A percentile compares a stretch with the other conserved stretches of the same genome.
phyloP scores from a whole-genome alignment of 257 asterid genomes.

The Solanum stenotomum region DNA sequence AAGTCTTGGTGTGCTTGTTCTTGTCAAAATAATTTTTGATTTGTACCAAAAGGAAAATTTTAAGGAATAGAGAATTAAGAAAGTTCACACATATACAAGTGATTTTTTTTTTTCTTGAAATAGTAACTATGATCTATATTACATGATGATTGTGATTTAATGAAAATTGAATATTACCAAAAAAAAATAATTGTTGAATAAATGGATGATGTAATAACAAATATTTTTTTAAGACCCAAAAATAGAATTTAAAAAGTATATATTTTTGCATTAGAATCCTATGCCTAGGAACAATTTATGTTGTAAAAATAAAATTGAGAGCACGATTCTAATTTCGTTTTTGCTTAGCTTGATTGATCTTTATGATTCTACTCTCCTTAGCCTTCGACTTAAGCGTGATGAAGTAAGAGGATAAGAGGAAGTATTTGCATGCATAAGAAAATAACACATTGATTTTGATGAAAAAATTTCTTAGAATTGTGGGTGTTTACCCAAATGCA shows the following conservation, averaged over 20 bases:
- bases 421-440: background rate
- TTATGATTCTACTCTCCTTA: too few relatives aligned
- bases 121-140: background rate
- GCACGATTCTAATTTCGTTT: fast-evolving
- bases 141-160: background rate
- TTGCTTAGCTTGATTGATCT: background rate
- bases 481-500: background rate
- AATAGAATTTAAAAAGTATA: background rate
- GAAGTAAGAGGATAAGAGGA: background rate
- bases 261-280: background rate
- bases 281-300: background rate
- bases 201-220: background rate
- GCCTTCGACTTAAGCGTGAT: too few relatives aligned
- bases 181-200: background rate
- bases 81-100: background rate
- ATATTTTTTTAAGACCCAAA: background rate
- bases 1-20: background rate
- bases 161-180: background rate
- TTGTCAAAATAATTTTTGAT: background rate
- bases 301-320: background rate
- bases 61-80: background rate
- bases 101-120: background rate
- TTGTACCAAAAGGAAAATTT: background rate
- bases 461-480: background rate
- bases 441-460: background rate